phyloP scores from a whole-genome alignment of 805 yeast genomes.

The Yamadazyma ubonensis region DNA sequence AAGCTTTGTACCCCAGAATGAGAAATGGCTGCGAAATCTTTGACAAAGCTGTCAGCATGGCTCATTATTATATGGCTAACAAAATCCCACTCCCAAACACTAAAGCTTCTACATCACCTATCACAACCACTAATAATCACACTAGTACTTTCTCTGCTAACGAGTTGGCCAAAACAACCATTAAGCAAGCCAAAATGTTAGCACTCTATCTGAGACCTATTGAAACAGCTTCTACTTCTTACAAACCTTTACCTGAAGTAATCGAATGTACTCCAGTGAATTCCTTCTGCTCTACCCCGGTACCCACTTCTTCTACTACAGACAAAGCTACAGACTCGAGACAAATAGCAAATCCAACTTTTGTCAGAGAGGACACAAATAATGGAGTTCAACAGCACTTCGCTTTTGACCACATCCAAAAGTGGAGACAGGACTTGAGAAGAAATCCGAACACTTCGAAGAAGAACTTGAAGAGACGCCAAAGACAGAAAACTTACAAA shows the following conservation, averaged over 20 bases:
- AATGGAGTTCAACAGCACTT: too few relatives aligned
- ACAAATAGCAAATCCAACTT: too few relatives aligned
- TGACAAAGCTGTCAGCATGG: neutral
- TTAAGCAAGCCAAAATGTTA: neutral
- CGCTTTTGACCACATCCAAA: constrained; percentile 1
- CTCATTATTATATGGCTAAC: neutral
- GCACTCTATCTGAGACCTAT: too few relatives aligned
- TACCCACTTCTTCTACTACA: neutral
- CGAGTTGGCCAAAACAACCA: neutral
- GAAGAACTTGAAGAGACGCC: constrained; percentile 1
- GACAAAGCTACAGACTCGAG: too few relatives aligned
- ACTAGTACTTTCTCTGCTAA: neutral
- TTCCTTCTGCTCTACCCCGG: neutral
- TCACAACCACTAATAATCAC: neutral
- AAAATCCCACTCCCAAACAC: neutral
- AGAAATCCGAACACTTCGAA: constrained; percentile 4
- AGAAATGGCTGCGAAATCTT: neutral
- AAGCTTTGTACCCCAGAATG: neutral
- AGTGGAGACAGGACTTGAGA: constrained; percentile 5
- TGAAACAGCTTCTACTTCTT: neutral
- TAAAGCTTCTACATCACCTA: neutral
- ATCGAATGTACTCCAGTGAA: neutral
- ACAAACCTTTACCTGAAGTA: neutral
- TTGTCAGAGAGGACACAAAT: too few relatives aligned
- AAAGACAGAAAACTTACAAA: neutral